Base-by-base conservation (phyloP, 495 filamentous ascomycete species). In the Aspergillus mulundensis region DNA sequence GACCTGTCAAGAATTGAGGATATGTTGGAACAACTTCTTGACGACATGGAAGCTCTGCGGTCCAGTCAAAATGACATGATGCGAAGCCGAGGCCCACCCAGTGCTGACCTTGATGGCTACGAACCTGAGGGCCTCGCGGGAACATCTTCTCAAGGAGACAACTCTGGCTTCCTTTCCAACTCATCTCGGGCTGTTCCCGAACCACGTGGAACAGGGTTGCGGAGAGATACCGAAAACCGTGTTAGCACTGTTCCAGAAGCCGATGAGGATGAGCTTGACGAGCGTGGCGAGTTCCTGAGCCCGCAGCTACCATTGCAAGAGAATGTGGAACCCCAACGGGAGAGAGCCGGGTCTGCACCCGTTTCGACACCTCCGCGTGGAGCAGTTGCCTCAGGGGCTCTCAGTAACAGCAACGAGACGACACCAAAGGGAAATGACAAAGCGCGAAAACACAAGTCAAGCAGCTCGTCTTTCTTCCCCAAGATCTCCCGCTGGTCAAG, bases 401-500 rank as follows among this genome's bases (percentile, higher is more conserved):
- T 81, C 18, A 89, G 85, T 70, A 82, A 81, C 49, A 89, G 85
- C 70, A 82, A 81, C 46, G 90, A 94, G 61, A 87, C 90, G 48
- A 92, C 90, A 0, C 90, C 90, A 28, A 82, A 82, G 59, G 71
- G 76, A 50, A 84, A 82, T 7, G 88, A 89, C 25, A 91, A 92
- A 70, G 79, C 82, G 54, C 85, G 87, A 62, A 97, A 96, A 74
- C 91, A 95, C 71, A 95, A 95, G 70, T 94, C 90, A 11, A 89
- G 82, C 70, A 86, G 82, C 62, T 93, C 91, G 14, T 94, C 90
- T 4, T 86, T 95, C 67, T 94, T 91, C 73, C 89, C 91, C 21
- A 95, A 92, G 71, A 89, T 96, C 56, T 97, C 95, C 12, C 84
- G 94, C 28, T 99, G 94, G 94, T 97, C 93, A 4, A 92, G 94